These are phyloP conservation scores for Solanum habrochaites DNA, from an alignment of 257 asterid genomes.

Conservation along the genomic window DNA sequence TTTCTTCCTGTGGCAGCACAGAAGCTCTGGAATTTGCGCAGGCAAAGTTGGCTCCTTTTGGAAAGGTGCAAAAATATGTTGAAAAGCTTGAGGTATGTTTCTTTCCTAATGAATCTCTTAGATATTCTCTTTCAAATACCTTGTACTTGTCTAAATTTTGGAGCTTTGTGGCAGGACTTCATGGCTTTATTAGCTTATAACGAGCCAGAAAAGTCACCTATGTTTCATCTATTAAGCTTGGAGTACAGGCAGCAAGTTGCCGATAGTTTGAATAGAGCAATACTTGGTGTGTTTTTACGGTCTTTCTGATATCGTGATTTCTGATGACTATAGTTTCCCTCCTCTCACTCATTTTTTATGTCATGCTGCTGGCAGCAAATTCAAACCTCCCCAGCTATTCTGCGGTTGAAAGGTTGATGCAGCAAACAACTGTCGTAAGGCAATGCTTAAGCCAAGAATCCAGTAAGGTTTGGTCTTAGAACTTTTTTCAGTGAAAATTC, in stretches of 20 bases:
- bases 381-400: conserved; percentile 61
- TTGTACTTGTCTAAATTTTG: neutral
- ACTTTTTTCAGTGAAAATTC: neutral
- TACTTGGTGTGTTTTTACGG: conserved; percentile 43
- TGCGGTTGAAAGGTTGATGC: conserved; percentile 70
- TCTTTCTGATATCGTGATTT: neutral
- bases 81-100: conserved; percentile 63
- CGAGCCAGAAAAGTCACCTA: conserved; percentile 89
- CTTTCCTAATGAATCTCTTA: neutral
- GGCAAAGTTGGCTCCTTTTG: conserved; percentile 62
- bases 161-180: conserved; percentile 46
- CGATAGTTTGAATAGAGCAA: conserved; percentile 71
- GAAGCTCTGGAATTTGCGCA: conserved; percentile 91
- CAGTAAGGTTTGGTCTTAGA: conserved; percentile 56
- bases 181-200: conserved; percentile 81
- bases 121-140: neutral
- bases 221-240: conserved; percentile 72
- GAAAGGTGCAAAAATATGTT: conserved; percentile 62
- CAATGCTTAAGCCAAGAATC: conserved; percentile 65
- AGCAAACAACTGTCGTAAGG: conserved; percentile 64
- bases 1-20: conserved; percentile 45
- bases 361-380: conserved; percentile 41
- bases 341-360: neutral
- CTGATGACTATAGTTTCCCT: neutral
- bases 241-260: conserved; percentile 80